Percentiles rank a stretch among this genome's conserved stretches.
These are phyloP conservation scores for Sonneratia caseolaris DNA, from an alignment of 345 rosid species.

Conservation along the genomic window DNA sequence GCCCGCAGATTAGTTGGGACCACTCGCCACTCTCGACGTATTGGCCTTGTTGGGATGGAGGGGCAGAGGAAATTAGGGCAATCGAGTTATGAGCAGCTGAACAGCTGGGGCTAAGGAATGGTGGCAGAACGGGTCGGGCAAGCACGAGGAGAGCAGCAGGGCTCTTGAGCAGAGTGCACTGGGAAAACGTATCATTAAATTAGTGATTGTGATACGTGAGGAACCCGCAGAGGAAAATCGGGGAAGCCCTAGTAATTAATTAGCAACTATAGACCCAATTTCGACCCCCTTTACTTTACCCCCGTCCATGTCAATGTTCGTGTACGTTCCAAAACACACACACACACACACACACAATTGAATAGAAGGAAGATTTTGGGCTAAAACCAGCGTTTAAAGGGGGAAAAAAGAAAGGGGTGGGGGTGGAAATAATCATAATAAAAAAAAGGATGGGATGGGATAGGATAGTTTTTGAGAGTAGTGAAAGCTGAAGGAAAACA, in stretches of 20 bases:
- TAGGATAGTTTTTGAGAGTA: slow-evolving; percentile 14
- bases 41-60: slow-evolving; percentile 1
- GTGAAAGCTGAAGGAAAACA: slow-evolving; percentile 17
- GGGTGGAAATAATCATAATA: neutral
- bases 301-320: neutral
- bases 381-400: slow-evolving; percentile 5
- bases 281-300: neutral
- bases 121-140: slow-evolving; percentile 27
- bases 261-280: neutral
- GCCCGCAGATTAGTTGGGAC: neutral
- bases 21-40: neutral
- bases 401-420: neutral
- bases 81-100: slow-evolving; percentile 24
- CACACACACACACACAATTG: neutral
- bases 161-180: slow-evolving; percentile 2
- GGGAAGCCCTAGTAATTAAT: neutral
- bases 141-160: slow-evolving; percentile 27
- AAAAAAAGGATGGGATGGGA: neutral
- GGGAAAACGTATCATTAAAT: slow-evolving; percentile 3
- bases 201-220: neutral
- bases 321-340: slow-evolving; percentile 2
- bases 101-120: slow-evolving; percentile 26
- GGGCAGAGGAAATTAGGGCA: slow-evolving; percentile 13
- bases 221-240: neutral
- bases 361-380: slow-evolving; percentile 9